Evolutionary conservation across 2,329 filamentous ascomycete genomes (phyloP), one percentile per base, ranked within the genome.

Genomic region (Cladosporium phlei): DNA sequence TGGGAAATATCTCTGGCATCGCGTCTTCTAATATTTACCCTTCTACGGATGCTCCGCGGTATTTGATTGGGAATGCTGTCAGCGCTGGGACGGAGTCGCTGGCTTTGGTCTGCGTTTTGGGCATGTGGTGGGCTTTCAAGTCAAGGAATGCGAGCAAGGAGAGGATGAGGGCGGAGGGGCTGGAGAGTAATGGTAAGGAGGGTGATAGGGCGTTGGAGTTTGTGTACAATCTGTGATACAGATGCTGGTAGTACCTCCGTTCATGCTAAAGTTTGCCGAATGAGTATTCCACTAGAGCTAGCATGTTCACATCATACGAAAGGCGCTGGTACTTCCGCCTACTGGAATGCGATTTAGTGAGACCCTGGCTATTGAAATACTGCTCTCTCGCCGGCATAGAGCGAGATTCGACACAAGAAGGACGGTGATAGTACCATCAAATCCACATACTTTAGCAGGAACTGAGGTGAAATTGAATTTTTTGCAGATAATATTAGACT

Each of bases 1-100:
- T 74, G 16, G 73, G 72, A 4, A 69, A 70, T 30, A 52, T 58
- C 11, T 62, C 62, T 1, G 56, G 56, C 10, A 28, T 66, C 2
- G 59, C 62, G 3, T 55, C 63, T 1, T 51, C 17, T 2, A 46
- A 46, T 12, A 35, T 46, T 6, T 46, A 46, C n/a, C 42, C 32
- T 11, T 46, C 42, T n/a, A 38, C 42, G 4, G 42, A 46, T n/a
- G 32, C 42, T 3, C 42, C 42, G n/a, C 42, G 42, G 5, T 46
- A 46, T 10, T 32, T 35, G 3, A 24, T 46, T 8, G 42, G 42
- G 1, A 35, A 46, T 12, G 42, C 32, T 19, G 32, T 46, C 9
- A 51, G 49, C 22, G 51, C 59, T 12, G 57, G 55, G 24, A 51
- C 59, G 37, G 55, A 55, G 38, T 50, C 52, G 11, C 45, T 59